Evolutionary conservation across 139 green algal species (phyloP), one percentile per base, ranked within the genome.

Genomic region (Choricystis sp.): DNA sequence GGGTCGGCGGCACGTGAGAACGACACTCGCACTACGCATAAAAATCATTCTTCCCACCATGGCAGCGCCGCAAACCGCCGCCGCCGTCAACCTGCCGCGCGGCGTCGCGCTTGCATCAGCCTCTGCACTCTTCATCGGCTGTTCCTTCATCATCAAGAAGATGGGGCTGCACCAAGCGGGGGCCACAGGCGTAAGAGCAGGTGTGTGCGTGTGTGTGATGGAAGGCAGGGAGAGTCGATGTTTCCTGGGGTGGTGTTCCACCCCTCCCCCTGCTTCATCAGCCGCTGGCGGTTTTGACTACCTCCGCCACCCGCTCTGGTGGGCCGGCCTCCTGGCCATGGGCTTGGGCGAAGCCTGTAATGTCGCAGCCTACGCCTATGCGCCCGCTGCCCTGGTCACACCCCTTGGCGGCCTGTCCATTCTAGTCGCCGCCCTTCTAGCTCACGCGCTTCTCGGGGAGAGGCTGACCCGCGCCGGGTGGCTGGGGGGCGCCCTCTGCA

Each of bases 121-220:
- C 67, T 90, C 76, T 21, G 84, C 76, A 3, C 52, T 92, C 19
- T 96, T 98, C 74, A 98, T 98, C 20, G 92, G 92, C 9, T 76
- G 85, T 1, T 94, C 82, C 69, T 98, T 97, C 71, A 96, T 98
- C 24, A 79, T 98, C n/a, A 98, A 98, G 64, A 98, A 98, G 70
- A 88, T 94, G 27, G 92, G 92, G 0, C 74, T 98, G 26, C 63
- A 82, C 0, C 68, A 80, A 20, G 91, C 92, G 14, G 87, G 84
- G 0, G 57, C 76, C 3, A 74, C 72, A 5, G 91, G 88, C 1
- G 19, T 92, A 0, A 66, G 91, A 19, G 89, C 89, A 76, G 88
- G 88, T 94, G 24, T 0, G 66, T n/a, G 1, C 23, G 26, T 49
- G 58, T 29, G 22, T 61, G n/a, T 27, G 25, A 28, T 2, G 52